phyloP scores from a whole-genome alignment of 495 filamentous ascomycete species.

The Platismatia glauca region DNA sequence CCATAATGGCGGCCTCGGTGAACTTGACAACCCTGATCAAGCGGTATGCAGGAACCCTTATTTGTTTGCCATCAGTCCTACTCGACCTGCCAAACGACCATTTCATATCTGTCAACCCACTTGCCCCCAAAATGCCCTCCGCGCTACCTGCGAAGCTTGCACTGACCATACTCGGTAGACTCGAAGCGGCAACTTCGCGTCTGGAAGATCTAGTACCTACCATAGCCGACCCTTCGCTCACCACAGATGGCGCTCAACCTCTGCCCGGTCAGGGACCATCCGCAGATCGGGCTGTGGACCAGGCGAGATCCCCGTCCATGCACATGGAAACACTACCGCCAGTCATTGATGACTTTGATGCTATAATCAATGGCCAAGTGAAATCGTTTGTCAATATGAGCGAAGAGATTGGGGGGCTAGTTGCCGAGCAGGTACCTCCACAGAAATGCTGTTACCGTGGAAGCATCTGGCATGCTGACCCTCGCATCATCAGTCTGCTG shows the following conservation, averaged over 20 bases:
- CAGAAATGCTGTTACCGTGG: neutral
- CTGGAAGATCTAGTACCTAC: conserved; percentile 90
- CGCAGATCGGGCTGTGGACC: conserved; percentile 27
- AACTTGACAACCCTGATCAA: conserved; percentile 98
- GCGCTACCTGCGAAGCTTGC: neutral
- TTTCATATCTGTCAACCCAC: too few species aligned
- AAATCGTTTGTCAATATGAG: conserved; percentile 70
- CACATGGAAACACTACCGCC: conserved; percentile 58
- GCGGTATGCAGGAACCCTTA: conserved; percentile 51
- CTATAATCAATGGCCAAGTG: conserved; percentile 64
- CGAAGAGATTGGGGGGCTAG: conserved; percentile 61
- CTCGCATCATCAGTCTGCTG: conserved; percentile 42
- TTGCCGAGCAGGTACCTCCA: conserved; percentile 65
- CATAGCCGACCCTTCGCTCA: conserved; percentile 48
- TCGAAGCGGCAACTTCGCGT: conserved; percentile 93
- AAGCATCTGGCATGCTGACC: conserved; percentile 1
- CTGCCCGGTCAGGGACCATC: conserved; percentile 28
- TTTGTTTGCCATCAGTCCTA: neutral
- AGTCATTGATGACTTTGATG: conserved; percentile 77
- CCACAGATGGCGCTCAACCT: conserved; percentile 28
- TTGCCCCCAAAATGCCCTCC: neutral
- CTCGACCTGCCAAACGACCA: neutral
- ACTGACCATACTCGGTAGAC: conserved; percentile 52
- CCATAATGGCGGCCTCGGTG: conserved; percentile 59
- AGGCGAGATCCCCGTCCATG: conserved; percentile 31